Percentiles rank a stretch among this genome's conserved stretches.
Evolutionary conservation across 2,329 filamentous ascomycete species (phyloP).

Genomic region (Colletotrichum tamarilloi): DNA sequence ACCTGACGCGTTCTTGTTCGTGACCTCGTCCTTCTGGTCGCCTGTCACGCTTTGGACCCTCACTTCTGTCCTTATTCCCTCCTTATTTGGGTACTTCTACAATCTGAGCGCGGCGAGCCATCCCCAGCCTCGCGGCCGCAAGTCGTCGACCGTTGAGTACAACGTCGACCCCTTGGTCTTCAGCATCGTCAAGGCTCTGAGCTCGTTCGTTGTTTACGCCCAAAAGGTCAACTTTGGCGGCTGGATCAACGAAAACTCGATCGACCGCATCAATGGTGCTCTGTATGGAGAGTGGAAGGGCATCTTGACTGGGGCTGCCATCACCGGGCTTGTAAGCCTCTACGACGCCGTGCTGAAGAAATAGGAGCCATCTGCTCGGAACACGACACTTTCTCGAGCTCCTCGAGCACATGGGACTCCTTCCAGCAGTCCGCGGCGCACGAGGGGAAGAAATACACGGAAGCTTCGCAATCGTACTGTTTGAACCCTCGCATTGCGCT

Average conservation of each 20-base stretch:
- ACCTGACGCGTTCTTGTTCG: conserved; percentile 83
- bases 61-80: conserved; percentile 78
- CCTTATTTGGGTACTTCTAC: conserved; percentile 86
- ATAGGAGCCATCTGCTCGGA: conserved; percentile 47
- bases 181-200: conserved; percentile 86
- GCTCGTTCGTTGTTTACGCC: conserved; percentile 84
- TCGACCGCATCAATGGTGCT: conserved; percentile 71
- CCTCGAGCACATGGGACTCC: background rate
- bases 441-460: background rate
- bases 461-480: background rate
- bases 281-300: conserved; percentile 79
- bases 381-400: background rate
- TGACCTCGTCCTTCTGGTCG: conserved; percentile 85
- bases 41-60: conserved; percentile 81
- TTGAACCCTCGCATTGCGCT: background rate
- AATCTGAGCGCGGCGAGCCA: conserved; percentile 75
- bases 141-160: conserved; percentile 56
- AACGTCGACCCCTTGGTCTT: conserved; percentile 88
- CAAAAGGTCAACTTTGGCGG: conserved; percentile 73
- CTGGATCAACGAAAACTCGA: conserved; percentile 68
- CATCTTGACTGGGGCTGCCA: conserved; percentile 73
- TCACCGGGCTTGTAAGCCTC: conserved; percentile 76
- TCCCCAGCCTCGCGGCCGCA: conserved; percentile 54
- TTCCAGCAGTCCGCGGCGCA: background rate
- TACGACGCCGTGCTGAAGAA: conserved; percentile 84